Conservation (phyloP, 2,329 filamentous ascomycete genomes). For the Pseudogymnoascus verrucosus region DNA sequence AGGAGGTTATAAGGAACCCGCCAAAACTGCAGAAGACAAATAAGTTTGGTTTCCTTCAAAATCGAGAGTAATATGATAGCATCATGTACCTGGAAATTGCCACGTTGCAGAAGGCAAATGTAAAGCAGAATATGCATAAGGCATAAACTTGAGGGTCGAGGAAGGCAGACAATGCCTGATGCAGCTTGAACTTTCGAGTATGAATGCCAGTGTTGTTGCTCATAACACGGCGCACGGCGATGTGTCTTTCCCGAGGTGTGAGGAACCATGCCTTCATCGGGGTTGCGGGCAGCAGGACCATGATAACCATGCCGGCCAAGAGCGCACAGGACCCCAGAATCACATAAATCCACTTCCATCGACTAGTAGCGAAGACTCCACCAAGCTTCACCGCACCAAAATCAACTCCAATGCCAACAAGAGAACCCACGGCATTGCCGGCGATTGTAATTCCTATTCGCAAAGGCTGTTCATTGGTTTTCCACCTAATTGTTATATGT, state of each 20-base stretch:
- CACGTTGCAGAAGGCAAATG: too few species aligned
- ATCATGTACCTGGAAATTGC: too few species aligned
- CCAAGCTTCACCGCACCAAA: conserved; percentile 4
- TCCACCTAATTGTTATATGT: neutral
- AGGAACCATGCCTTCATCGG: conserved; percentile 14
- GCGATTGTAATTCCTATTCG: neutral
- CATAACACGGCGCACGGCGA: too few species aligned
- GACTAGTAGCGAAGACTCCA: conserved; percentile 5
- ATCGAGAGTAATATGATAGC: too few species aligned
- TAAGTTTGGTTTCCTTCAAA: too few species aligned
- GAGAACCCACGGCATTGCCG: neutral
- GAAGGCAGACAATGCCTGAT: too few species aligned
- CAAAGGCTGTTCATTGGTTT: conserved; percentile 7
- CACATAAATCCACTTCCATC: conserved; percentile 11
- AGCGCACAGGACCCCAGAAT: neutral
- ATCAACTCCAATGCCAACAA: conserved; percentile 8
- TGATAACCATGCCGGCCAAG: conserved; percentile 14
- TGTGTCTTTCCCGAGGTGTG: conserved; percentile 18
- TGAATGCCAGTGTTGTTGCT: too few species aligned
- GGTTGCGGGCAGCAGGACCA: conserved; percentile 10
- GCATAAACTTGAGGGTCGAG: too few species aligned
- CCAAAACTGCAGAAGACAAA: too few species aligned
- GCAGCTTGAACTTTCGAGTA: too few species aligned
- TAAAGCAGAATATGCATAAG: too few species aligned
- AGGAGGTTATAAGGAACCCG: too few species aligned